Percentiles rank a stretch among this genome's conserved stretches.
Evolutionary conservation across 2,329 filamentous ascomycete species (phyloP).

Genomic region (Aspergillus neoniger): DNA sequence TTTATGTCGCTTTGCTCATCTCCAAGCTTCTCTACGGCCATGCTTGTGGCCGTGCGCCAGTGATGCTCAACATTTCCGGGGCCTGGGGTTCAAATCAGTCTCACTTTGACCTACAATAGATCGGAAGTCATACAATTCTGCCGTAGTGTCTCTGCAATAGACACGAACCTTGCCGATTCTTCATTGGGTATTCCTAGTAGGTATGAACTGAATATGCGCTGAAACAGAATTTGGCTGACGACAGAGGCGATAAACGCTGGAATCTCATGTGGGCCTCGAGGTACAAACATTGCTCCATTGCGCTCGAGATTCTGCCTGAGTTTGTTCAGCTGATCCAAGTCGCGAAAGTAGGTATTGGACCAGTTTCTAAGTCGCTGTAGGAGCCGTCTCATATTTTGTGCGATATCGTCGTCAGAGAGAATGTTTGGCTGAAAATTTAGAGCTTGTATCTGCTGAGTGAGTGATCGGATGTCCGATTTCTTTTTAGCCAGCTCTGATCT

Average conservation of each 20-base stretch:
- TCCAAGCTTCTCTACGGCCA: conserved; percentile 1
- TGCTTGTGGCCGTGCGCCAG: conserved; percentile 27
- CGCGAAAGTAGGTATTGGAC: conserved; percentile 15
- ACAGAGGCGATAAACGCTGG: neutral
- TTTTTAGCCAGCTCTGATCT: neutral
- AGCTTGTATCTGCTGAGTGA: conserved; percentile 6
- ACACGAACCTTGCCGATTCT: neutral
- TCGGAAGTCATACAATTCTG: conserved; percentile 10
- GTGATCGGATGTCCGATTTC: conserved; percentile 11
- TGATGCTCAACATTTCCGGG: conserved; percentile 13
- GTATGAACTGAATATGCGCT: neutral
- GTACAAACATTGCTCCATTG: neutral
- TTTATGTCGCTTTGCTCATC: neutral
- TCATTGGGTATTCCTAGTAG: neutral
- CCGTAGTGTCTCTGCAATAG: neutral
- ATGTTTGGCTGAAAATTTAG: neutral
- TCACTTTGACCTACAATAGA: neutral
- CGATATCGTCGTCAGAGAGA: conserved; percentile 18
- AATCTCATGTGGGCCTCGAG: neutral
- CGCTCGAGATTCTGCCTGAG: neutral
- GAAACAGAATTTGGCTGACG: neutral
- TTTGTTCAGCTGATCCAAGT: neutral
- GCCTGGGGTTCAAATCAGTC: conserved; percentile 10
- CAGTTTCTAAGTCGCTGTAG: conserved; percentile 17
- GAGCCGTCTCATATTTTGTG: conserved; percentile 13